Conservation (phyloP, 768 basidiomycete species). For the Leccinum arenicola region DNA sequence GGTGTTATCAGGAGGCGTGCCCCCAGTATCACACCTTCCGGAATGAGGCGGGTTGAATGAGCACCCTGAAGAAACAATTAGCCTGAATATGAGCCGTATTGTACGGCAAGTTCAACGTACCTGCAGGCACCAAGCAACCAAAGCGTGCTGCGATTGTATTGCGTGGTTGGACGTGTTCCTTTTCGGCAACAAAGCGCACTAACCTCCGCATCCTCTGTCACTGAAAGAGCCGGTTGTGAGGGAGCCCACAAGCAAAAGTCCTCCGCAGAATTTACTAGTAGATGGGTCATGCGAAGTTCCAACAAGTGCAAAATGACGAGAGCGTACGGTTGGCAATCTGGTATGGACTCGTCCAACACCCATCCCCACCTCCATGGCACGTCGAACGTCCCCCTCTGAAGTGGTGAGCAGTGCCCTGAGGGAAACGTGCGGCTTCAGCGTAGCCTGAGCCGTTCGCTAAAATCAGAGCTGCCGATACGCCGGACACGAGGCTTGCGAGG, state of each 20-base stretch:
- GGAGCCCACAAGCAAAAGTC: constrained; percentile 55
- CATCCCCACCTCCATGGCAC: constrained; percentile 68
- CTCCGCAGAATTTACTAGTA: constrained; percentile 53
- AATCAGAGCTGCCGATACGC: constrained; percentile 19
- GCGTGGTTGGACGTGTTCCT: constrained; percentile 14
- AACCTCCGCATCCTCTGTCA: constrained; percentile 63
- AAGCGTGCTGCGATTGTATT: constrained; percentile 35
- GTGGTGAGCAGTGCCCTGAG: constrained; percentile 44
- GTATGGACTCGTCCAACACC: constrained; percentile 61
- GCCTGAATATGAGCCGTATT: not conserved
- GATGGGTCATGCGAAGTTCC: not conserved
- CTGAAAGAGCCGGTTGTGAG: constrained; percentile 49
- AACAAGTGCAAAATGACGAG: not conserved
- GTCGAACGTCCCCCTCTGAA: constrained; percentile 60
- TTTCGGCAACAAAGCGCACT: constrained; percentile 13
- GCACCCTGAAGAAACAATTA: constrained; percentile 38
- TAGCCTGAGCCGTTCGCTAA: constrained; percentile 25
- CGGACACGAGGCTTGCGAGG: constrained; percentile 21
- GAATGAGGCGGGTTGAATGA: constrained; percentile 66
- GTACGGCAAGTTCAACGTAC: constrained; percentile 18
- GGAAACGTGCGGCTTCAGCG: constrained; percentile 45
- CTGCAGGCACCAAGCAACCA: constrained; percentile 55
- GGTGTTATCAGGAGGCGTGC: constrained; percentile 71
- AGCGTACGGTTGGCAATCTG: constrained; percentile 61
- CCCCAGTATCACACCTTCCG: constrained; percentile 64